Evolutionary conservation across 352 stramenopile genomes (phyloP).

Genomic region (Phytophthora fragariae): DNA sequence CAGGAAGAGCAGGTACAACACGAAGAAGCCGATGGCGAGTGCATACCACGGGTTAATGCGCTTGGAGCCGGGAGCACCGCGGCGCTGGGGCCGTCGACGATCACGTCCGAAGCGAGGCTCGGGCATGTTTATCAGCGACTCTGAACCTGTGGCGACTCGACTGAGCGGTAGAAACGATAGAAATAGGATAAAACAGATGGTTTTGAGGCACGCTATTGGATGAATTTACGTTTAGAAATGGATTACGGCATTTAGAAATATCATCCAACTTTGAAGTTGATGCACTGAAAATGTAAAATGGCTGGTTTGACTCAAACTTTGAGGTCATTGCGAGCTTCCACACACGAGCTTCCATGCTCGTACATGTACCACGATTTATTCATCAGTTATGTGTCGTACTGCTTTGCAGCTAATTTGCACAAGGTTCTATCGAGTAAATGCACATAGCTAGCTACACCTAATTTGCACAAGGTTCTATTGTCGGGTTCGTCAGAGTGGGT

Average conservation of each 20-base stretch:
- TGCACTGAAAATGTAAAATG: too few species aligned
- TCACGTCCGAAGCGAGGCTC: conserved; percentile 37
- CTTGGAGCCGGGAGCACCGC: conserved; percentile 15
- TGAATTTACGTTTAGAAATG: conserved; percentile 5
- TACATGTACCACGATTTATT: too few species aligned
- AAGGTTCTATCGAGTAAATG: not conserved
- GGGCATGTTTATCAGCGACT: conserved; percentile 14
- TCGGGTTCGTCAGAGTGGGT: conserved; percentile 12
- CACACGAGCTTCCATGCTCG: too few species aligned
- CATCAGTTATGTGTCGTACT: too few species aligned
- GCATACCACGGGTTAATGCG: conserved; percentile 30
- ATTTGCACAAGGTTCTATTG: not conserved
- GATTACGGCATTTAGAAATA: conserved; percentile 1
- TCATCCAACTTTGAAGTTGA: too few species aligned
- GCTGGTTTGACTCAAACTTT: too few species aligned
- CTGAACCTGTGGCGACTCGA: too few species aligned
- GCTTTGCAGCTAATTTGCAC: not conserved
- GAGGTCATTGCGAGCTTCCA: too few species aligned
- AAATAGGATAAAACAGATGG: not conserved
- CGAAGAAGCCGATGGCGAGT: conserved; percentile 29
- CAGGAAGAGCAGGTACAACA: conserved; percentile 42
- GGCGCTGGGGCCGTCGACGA: conserved; percentile 21
- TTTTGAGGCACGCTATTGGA: not conserved
- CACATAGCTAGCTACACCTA: too few species aligned
- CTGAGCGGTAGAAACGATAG: not conserved